Conservation (phyloP, 1,284 basidiomycete genomes). For the Schizopora paradoxa region DNA sequence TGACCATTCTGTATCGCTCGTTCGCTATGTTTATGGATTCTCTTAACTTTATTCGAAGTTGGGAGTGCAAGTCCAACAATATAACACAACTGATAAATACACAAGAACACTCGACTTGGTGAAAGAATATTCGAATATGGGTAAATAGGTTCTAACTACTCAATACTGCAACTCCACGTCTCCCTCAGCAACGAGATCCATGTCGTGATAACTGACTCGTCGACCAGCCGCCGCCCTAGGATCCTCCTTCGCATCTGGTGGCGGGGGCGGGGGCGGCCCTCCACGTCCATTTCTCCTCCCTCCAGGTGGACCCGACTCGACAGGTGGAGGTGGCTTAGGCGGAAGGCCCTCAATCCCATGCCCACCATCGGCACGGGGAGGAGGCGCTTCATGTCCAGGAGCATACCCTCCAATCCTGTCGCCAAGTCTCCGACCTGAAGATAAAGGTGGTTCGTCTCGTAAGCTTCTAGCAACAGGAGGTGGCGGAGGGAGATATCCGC, state of each 20-base stretch:
- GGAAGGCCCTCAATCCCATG: slow-evolving; percentile 68
- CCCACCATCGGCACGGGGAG: slow-evolving; percentile 42
- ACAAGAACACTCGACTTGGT: not conserved
- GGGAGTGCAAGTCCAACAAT: no score
- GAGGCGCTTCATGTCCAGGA: slow-evolving; percentile 40
- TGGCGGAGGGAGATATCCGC: slow-evolving; percentile 42
- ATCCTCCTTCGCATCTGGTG: slow-evolving; percentile 81
- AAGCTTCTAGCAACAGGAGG: slow-evolving; percentile 34
- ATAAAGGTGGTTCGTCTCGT: slow-evolving; percentile 16
- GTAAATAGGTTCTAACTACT: slow-evolving; percentile 28
- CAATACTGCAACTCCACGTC: slow-evolving; percentile 76
- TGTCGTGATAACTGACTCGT: slow-evolving; percentile 82
- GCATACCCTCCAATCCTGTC: slow-evolving; percentile 74
- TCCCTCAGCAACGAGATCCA: slow-evolving; percentile 83
- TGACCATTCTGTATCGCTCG: slow-evolving; percentile 22
- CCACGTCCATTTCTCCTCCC: slow-evolving; percentile 33
- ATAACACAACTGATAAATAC: not conserved
- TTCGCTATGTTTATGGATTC: not conserved
- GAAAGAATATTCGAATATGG: not conserved
- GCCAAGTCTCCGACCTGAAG: slow-evolving; percentile 47
- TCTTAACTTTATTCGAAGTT: no score
- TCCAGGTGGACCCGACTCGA: slow-evolving; percentile 49
- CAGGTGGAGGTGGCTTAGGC: slow-evolving; percentile 61
- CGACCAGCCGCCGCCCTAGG: slow-evolving; percentile 78
- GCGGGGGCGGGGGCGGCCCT: slow-evolving; percentile 65